Evolutionary conservation across 2,329 filamentous ascomycete species (phyloP), one percentile per base, ranked within the genome.

Genomic region (Colletotrichum chlorophyti): DNA sequence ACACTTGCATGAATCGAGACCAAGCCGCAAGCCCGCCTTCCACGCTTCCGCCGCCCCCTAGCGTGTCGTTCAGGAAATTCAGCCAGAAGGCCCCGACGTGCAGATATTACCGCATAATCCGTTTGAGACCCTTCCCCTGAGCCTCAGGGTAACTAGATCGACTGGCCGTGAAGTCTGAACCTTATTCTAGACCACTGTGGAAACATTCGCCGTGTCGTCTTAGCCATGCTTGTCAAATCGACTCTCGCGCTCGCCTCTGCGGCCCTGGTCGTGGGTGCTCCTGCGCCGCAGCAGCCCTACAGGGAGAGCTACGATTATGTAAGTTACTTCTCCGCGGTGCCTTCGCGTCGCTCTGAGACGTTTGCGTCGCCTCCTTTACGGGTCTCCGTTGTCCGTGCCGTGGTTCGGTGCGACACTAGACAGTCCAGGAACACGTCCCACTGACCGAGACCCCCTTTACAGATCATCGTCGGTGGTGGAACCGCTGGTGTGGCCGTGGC

Each of bases 401-500:
- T n/a, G n/a, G n/a, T n/a, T n/a, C n/a, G n/a, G n/a, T n/a, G n/a
- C n/a, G n/a, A n/a, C n/a, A n/a, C n/a, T n/a, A n/a, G n/a, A n/a
- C n/a, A n/a, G n/a, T n/a, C n/a, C n/a, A n/a, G n/a, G n/a, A n/a
- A n/a, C n/a, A n/a, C n/a, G n/a, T n/a, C n/a, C n/a, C 24, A 45
- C 52, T 45, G n/a, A 35, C 38, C 32, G 38, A 31, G 31, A 12
- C 24, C 23, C 12, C 29, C 14, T 23, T 17, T 8, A 14, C 31
- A 66, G 61, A 64, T 73, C 58, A 65, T 73, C 48, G 66, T 73
- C 5, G 71, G 71, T 27, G 71, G 71, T 34, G 72, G 72, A 27
- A 73, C 72, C 8, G 70, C 70, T 8, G 72, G 72, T 17, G 45
- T 64, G 14, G 70, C 72, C 5, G 62, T 74, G 4, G 72, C 72